Percentiles rank a stretch among this genome's conserved stretches.
These are phyloP conservation scores for Casuarina cunninghamiana DNA, from an alignment of 306 rosid genomes.

Conservation along the genomic window DNA sequence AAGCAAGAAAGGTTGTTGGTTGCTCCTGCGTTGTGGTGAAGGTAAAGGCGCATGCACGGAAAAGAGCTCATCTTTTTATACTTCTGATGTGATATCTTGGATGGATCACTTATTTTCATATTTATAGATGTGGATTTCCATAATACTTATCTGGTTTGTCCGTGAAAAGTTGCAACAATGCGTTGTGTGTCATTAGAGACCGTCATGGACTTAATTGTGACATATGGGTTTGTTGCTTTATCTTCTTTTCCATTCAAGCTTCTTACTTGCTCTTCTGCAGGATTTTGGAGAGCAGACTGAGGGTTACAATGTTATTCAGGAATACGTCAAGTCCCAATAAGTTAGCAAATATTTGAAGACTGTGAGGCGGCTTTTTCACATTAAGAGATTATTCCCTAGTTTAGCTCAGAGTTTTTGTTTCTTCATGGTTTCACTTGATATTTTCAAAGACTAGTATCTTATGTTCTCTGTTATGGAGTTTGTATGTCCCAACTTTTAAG, in stretches of 20 bases:
- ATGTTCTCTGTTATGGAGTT: background rate
- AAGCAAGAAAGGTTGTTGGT: slow-evolving; percentile 66
- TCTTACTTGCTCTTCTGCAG: slow-evolving; percentile 11
- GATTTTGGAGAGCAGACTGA: slow-evolving; percentile 53
- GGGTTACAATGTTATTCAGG: slow-evolving; percentile 51
- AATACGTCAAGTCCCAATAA: slow-evolving; percentile 45
- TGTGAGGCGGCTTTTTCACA: background rate
- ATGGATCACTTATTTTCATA: background rate
- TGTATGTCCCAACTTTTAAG: background rate
- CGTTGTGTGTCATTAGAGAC: background rate
- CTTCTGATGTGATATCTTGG: background rate
- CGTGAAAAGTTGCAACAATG: background rate
- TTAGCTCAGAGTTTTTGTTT: background rate
- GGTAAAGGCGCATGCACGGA: slow-evolving; percentile 36
- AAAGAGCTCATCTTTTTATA: background rate
- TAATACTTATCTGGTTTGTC: background rate
- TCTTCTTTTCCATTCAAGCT: background rate
- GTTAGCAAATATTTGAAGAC: slow-evolving; percentile 3
- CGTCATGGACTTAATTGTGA: background rate
- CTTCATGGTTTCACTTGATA: background rate
- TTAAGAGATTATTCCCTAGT: background rate
- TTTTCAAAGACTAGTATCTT: background rate
- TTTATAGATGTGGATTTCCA: background rate
- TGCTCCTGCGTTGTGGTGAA: slow-evolving; percentile 80
- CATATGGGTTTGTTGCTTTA: background rate